Evolutionary conservation across 306 rosid species (phyloP), one percentile per base, ranked within the genome.

Genomic region (Vigna hirtella): DNA sequence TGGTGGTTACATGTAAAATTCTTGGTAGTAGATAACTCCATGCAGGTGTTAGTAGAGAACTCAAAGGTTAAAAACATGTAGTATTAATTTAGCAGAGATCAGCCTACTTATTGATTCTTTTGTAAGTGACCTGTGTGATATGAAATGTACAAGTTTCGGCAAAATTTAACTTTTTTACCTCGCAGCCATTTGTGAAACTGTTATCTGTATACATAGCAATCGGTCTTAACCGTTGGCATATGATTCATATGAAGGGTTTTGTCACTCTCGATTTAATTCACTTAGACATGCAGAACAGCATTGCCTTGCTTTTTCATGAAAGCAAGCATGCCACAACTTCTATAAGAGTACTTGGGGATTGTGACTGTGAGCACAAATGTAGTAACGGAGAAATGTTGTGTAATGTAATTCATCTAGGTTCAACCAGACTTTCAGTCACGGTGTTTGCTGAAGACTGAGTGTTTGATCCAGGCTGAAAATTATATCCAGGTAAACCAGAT

Each of bases 391-490:
- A 50, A 65, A 67, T 17, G 17, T n/a, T 73, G 64, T 62, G 51
- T 0, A 11, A 61, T 11, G 75, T 9, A 34, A 42, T 34, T 84
- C 78, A 81, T 82, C 79, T 66, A 13, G 76, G 68, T n/a, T 61
- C 72, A 50, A 78, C 4, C 36, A 56, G 50, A 55, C 80, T 83
- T 40, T 83, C 72, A 24, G 80, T 78, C 73, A 66, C 59, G 59
- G 73, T 83, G 47, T 78, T 66, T 52, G 65, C 47, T 78, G 86
- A 78, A 73, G 86, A 77, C 63, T 66, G 79, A 14, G 76, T 34
- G 36, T 16, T 10, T 58, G 79, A 77, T 47, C 76, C 79, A 26
- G 79, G 32, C 38, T 56, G 76, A 49, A 72, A 47, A 7, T 77
- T 72, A 73, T 40, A 32, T 55, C 45, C 67, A 58, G 73, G 36